Conservation (phyloP, 768 basidiomycete species). For the Hysterangium stoloniferum region DNA sequence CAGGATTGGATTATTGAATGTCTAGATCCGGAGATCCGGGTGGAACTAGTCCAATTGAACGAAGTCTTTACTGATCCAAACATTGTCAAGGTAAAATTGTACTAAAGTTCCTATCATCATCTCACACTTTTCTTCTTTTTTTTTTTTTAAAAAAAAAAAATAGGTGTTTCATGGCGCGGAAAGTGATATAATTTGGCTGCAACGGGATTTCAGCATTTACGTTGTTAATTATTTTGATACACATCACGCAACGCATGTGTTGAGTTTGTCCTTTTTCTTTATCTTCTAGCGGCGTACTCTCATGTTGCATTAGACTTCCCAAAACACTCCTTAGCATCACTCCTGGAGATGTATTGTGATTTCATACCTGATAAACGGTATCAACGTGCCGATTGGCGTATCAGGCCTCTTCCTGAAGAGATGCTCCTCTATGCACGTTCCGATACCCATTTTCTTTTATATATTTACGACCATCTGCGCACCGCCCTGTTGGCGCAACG, state of each 20-base stretch:
- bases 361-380: constrained; percentile 92
- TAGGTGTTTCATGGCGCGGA: constrained; percentile 94
- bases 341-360: constrained; percentile 85
- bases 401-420: constrained; percentile 79
- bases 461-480: constrained; percentile 86
- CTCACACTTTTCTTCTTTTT: background rate
- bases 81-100: constrained; percentile 65
- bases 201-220: constrained; percentile 91
- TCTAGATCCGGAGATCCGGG: constrained; percentile 49
- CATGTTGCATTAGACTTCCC: constrained; percentile 53
- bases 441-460: constrained; percentile 93
- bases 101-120: background rate
- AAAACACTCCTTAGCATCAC: constrained; percentile 72
- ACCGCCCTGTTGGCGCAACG: constrained; percentile 81
- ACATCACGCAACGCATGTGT: constrained; percentile 82
- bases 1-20: constrained; percentile 87
- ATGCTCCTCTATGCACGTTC: constrained; percentile 92
- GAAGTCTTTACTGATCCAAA: constrained; percentile 79
- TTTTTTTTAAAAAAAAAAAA: background rate
- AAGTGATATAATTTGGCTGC: constrained; percentile 91
- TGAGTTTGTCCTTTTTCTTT: constrained; percentile 40
- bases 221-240: constrained; percentile 97
- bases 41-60: constrained; percentile 66
- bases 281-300: constrained; percentile 1
- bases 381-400: constrained; percentile 96